Evolutionary conservation across 306 rosid species (phyloP).

Genomic region (Astragalus glycyphyllos): DNA sequence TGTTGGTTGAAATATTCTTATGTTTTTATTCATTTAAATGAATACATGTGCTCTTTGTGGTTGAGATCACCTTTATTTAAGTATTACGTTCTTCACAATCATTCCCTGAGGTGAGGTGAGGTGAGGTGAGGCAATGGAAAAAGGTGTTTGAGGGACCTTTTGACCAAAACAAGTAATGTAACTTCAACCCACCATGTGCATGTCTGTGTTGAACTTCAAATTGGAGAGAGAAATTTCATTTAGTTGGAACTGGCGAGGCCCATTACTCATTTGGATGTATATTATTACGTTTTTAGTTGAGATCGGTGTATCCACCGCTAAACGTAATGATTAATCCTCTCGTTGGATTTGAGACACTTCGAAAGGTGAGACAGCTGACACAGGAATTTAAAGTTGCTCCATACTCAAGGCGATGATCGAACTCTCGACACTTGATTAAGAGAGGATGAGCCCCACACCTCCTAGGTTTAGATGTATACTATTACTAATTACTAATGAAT

Average conservation of each 20-base stretch:
- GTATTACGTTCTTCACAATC: slow-evolving; percentile 38
- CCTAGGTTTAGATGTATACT: slow-evolving; percentile 2
- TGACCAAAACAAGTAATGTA: slow-evolving; percentile 55
- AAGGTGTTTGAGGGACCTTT: slow-evolving; percentile 48
- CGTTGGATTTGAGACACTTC: no score
- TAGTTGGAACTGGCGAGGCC: slow-evolving; percentile 19
- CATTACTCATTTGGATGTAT: slow-evolving; percentile 30
- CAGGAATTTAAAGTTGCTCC: no score
- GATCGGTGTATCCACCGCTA: no score
- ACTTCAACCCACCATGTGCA: slow-evolving; percentile 51
- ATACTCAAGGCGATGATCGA: no score
- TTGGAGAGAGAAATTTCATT: slow-evolving; percentile 41
- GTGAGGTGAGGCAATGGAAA: slow-evolving; percentile 45
- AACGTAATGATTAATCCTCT: no score
- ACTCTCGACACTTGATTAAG: no score
- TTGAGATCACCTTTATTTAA: slow-evolving; percentile 38
- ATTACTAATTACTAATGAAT: slow-evolving; percentile 37
- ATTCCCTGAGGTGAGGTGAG: slow-evolving; percentile 40
- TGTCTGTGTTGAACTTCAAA: slow-evolving; percentile 30
- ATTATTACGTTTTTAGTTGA: no score
- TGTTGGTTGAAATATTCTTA: slow-evolving; percentile 29
- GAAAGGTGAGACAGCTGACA: no score
- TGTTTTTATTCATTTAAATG: background rate
- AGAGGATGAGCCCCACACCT: no score
- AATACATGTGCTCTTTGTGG: background rate